Percentiles rank a stretch among this genome's conserved stretches.
Evolutionary conservation across 345 rosid genomes (phyloP).

Genomic region (Capsella bursapastoris): DNA sequence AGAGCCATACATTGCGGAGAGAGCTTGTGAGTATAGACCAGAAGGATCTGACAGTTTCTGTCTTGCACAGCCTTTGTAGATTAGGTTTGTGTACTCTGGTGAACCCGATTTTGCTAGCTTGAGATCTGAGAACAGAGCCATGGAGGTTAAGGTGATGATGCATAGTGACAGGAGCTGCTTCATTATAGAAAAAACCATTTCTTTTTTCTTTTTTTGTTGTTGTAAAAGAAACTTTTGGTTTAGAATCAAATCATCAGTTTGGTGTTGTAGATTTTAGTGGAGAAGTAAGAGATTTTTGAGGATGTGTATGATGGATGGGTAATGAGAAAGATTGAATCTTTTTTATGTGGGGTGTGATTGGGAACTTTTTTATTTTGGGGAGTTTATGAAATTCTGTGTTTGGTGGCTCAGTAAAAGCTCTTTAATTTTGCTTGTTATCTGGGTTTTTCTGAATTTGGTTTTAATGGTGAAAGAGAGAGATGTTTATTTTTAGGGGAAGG

Average conservation of each 20-base stretch:
- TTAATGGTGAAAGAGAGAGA: conserved; percentile 36
- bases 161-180: conserved; percentile 44
- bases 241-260: conserved; percentile 56
- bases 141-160: conserved; percentile 46
- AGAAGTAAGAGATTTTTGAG: not conserved
- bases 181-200: conserved; percentile 52
- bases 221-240: not conserved
- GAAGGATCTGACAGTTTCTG: conserved; percentile 80
- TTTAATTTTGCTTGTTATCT: conserved; percentile 13
- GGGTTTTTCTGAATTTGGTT: conserved; percentile 35
- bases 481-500: not conserved
- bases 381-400: conserved; percentile 37
- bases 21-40: conserved; percentile 80
- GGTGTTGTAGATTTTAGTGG: conserved; percentile 25
- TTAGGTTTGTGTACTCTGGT: conserved; percentile 65
- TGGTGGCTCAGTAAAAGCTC: conserved; percentile 42
- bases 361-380: not conserved
- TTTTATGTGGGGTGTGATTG: conserved; percentile 20
- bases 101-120: conserved; percentile 54
- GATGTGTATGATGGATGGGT: conserved; percentile 11
- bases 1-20: conserved; percentile 85
- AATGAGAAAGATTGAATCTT: conserved; percentile 27
- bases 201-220: not conserved
- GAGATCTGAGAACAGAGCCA: conserved; percentile 49
- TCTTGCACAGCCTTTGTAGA: conserved; percentile 91